Percentiles rank a stretch among this genome's conserved stretches.
phyloP scores from a whole-genome alignment of 2,329 filamentous ascomycete genomes.

The Colletotrichum endophyticum region DNA sequence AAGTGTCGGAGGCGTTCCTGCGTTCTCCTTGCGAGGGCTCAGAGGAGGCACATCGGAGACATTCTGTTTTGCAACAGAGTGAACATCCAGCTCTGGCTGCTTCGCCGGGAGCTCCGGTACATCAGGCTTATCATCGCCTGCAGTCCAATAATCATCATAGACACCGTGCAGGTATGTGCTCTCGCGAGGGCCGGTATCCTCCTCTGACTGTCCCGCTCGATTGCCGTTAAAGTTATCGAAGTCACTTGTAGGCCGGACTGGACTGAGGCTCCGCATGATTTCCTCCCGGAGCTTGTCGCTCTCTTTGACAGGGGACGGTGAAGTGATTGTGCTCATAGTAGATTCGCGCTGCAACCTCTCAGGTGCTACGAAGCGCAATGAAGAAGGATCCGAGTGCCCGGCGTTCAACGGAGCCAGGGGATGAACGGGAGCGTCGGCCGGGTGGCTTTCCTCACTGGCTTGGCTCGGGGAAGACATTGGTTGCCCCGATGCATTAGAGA shows the following conservation, averaged over 20 bases:
- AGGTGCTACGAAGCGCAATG: conserved; percentile 38
- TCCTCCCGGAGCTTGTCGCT: conserved; percentile 76
- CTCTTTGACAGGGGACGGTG: conserved; percentile 65
- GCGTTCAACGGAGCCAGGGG: conserved; percentile 24
- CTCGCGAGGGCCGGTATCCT: conserved; percentile 41
- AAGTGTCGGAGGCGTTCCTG: neutral
- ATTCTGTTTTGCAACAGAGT: neutral
- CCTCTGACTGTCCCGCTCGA: neutral
- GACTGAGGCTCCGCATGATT: conserved; percentile 73
- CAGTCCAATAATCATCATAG: conserved; percentile 71
- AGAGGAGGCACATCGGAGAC: conserved; percentile 9
- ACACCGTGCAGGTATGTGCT: conserved; percentile 70
- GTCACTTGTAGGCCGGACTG: conserved; percentile 37
- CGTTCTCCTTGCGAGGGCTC: conserved; percentile 19
- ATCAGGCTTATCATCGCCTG: conserved; percentile 44
- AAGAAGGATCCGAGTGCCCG: conserved; percentile 17
- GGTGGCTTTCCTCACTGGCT: neutral
- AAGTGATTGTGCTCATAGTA: conserved; percentile 53
- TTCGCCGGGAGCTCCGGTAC: neutral
- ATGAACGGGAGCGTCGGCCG: neutral
- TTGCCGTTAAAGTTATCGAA: conserved; percentile 6
- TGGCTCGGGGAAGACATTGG: neutral
- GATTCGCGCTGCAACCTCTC: conserved; percentile 43
- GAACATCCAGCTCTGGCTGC: neutral
- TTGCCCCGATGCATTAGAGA: neutral